phyloP scores from a whole-genome alignment of 371 early-diverging fungal genomes.

The Actinomortierella ambigua region DNA sequence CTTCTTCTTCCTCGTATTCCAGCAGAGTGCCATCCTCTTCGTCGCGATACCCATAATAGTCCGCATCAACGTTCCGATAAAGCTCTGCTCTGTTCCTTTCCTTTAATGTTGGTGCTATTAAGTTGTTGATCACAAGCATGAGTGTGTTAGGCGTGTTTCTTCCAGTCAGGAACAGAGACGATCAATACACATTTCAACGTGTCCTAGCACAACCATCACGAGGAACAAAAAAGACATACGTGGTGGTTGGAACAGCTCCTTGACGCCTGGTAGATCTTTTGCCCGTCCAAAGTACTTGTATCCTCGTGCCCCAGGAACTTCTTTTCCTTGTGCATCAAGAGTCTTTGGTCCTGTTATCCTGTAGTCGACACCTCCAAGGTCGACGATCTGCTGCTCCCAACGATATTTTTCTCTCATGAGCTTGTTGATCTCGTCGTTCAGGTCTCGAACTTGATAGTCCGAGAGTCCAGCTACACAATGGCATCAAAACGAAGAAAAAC shows the following conservation, averaged over 20 bases:
- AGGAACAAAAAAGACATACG: conserved; percentile 9
- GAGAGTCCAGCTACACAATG: conserved; percentile 68
- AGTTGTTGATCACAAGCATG: no score
- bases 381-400: conserved; percentile 92
- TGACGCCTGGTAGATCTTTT: conserved; percentile 92
- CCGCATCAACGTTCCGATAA: conserved; percentile 84
- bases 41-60: conserved; percentile 95
- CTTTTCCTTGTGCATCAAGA: conserved; percentile 86
- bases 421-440: conserved; percentile 97
- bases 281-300: conserved; percentile 99
- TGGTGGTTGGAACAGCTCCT: conserved; percentile 83
- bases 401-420: conserved; percentile 87
- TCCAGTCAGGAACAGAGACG: no score
- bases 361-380: conserved; percentile 96
- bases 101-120: conserved; percentile 32
- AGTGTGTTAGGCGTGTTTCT: no score
- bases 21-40: conserved; percentile 88
- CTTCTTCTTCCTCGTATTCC: conserved; percentile 74
- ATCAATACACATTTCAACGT: no score
- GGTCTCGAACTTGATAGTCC: conserved; percentile 90
- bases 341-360: conserved; percentile 76
- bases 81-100: conserved; percentile 74
- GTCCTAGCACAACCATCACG: no score
- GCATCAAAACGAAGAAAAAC: conserved; percentile 7
- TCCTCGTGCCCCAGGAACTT: conserved; percentile 90